Percentiles rank a stretch among this genome's conserved stretches.
Evolutionary conservation across 2,329 filamentous ascomycete genomes (phyloP).

Genomic region (Microcera coccophila): DNA sequence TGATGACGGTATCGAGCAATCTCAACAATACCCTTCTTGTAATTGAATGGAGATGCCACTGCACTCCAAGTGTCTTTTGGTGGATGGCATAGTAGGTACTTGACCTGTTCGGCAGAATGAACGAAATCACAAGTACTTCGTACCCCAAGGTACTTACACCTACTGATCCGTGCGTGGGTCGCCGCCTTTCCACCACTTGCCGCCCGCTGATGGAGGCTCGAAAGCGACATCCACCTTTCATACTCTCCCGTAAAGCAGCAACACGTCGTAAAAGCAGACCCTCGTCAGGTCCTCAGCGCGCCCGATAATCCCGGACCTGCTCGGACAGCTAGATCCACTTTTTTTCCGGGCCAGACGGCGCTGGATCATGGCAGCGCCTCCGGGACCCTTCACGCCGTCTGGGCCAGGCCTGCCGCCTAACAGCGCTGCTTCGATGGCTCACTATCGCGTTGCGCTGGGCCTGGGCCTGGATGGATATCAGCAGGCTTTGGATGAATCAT

Average conservation of each 20-base stretch:
- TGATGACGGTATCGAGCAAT: conserved; percentile 6
- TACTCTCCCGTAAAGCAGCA: conserved; percentile 8
- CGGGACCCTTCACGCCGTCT: conserved; percentile 12
- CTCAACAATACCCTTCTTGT: conserved; percentile 18
- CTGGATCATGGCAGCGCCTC: conserved; percentile 15
- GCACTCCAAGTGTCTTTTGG: too few species aligned
- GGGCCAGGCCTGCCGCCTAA: conserved; percentile 9
- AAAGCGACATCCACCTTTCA: conserved; percentile 5
- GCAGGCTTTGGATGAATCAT: conserved; percentile 15
- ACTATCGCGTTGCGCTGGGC: conserved; percentile 15
- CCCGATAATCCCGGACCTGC: conserved; percentile 1
- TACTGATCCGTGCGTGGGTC: conserved; percentile 8
- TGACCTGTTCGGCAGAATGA: background rate
- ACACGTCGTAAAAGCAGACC: conserved; percentile 9
- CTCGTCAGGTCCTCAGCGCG: conserved; percentile 23
- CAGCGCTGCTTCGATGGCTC: conserved; percentile 5
- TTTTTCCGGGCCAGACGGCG: background rate
- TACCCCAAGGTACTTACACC: background rate
- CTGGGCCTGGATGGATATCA: conserved; percentile 17
- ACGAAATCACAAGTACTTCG: background rate
- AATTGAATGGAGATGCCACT: conserved; percentile 17
- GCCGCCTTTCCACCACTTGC: conserved; percentile 12
- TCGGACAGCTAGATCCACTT: conserved; percentile 1
- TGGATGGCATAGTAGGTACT: background rate
- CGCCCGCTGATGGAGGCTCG: conserved; percentile 2